Base-by-base conservation (phyloP, 345 rosid species). In the Sonneratia caseolaris region DNA sequence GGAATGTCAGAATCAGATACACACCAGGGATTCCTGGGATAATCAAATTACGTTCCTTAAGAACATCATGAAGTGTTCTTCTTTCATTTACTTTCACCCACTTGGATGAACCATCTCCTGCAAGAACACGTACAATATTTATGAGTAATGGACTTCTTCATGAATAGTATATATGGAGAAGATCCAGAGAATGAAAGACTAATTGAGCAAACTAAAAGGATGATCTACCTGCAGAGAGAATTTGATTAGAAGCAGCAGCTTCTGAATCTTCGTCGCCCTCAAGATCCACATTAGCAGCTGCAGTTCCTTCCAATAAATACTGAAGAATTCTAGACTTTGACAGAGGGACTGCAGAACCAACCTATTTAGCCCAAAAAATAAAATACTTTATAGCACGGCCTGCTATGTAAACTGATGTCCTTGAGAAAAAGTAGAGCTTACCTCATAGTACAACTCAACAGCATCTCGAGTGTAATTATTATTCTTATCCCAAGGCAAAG, bases 401-500 rank as follows among this genome's bases (percentile, higher is more conserved):
- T 12, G 6, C 4, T 18, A 19, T 12, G 16, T 27, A 45, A 40
- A 8, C 15, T 19, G 36, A 62, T 62, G 42, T 64, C 19, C 53
- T 16, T 15, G 18, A 65, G 61, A 21, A 45, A 32, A 42, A 35
- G 22, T 45, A 35, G 75, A 40, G 71, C 76, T 74, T 84, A 94
- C 98, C 95, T 91, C 95, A 64, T 87, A 91, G 82, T 88, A 90
- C 48, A 94, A 75, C 84, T 94, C 95, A 77, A 94, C 76, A 64
- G 84, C 83, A 68, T 87, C 88, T 55, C 90, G 91, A 21, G 90
- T 81, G 75, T 94, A 94, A 47, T 80, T 75, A 37, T 82, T 86
- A 80, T 88, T 80, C 64, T 62, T 74, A 74, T 94, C 98, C 98
- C 97, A 91, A 37, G 88, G 90, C 68, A 79, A 82, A 80, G 82